phyloP scores from a whole-genome alignment of 371 early-diverging fungal species.

The Rhizopus arrhizus region DNA sequence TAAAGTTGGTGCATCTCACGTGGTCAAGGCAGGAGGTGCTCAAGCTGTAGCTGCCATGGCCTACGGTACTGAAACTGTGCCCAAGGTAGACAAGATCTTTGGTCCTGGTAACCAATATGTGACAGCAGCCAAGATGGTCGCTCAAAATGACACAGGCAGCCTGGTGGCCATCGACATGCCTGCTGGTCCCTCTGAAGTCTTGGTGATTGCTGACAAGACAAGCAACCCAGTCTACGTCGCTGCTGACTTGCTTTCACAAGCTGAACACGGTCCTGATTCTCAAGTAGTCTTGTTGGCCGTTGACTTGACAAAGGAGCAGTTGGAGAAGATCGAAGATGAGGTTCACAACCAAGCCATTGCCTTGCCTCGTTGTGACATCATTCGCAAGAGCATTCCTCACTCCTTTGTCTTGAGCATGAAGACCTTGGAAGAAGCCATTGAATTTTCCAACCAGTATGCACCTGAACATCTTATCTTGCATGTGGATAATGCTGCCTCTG shows the following conservation, averaged over 20 bases:
- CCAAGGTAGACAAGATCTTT: slow-evolving; percentile 98
- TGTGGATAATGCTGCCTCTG: slow-evolving; percentile 69
- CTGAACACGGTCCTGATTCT: slow-evolving; percentile 95
- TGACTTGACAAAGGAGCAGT: slow-evolving; percentile 61
- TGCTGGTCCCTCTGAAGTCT: slow-evolving; percentile 96
- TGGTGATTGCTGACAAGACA: slow-evolving; percentile 90
- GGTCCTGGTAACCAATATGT: slow-evolving; percentile 99
- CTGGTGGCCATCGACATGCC: slow-evolving; percentile 98
- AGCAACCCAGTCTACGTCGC: slow-evolving; percentile 91
- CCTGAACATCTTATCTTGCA: slow-evolving; percentile 98
- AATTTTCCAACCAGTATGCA: slow-evolving; percentile 92
- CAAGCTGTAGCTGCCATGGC: slow-evolving; percentile 99
- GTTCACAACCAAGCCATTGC: slow-evolving; percentile 79
- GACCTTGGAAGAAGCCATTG: slow-evolving; percentile 77
- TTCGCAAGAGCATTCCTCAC: slow-evolving; percentile 85
- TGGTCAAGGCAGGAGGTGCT: slow-evolving; percentile 95
- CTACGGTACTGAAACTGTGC: slow-evolving; percentile 92
- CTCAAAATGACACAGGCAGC: slow-evolving; percentile 89
- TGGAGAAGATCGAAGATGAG: slow-evolving; percentile 77
- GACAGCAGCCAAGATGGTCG: slow-evolving; percentile 97
- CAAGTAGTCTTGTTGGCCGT: slow-evolving; percentile 95
- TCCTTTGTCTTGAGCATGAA: slow-evolving; percentile 72
- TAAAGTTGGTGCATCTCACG: slow-evolving; percentile 90
- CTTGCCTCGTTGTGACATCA: slow-evolving; percentile 89
- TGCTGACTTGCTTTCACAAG: slow-evolving; percentile 94